These are phyloP conservation scores for Sordariomycetes sp. DNA, from an alignment of 2,329 filamentous ascomycete genomes.

Conservation along the genomic window DNA sequence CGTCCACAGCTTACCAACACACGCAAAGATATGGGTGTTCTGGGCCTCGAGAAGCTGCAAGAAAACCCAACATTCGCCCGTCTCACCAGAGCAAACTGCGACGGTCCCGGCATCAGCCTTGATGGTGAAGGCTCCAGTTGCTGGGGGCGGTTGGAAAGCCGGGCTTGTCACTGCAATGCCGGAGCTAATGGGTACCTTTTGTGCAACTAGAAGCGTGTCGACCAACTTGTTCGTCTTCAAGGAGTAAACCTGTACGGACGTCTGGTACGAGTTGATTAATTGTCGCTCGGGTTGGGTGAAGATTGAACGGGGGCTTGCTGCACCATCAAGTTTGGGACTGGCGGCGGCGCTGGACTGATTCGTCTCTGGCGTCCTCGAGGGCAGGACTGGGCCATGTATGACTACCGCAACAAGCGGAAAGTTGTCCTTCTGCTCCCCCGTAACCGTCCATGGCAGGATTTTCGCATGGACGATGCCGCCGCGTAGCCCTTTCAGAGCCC, in stretches of 20 bases:
- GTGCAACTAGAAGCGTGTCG: slow-evolving; percentile 63
- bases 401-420: slow-evolving; percentile 73
- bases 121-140: slow-evolving; percentile 64
- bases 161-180: slow-evolving; percentile 47
- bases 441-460: slow-evolving; percentile 61
- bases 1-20: slow-evolving; percentile 89
- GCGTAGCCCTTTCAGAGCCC: slow-evolving; percentile 64
- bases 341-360: slow-evolving; percentile 27
- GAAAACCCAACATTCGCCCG: slow-evolving; percentile 81
- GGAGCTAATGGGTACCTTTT: slow-evolving; percentile 50
- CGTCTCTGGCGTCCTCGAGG: slow-evolving; percentile 23
- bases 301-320: slow-evolving; percentile 30
- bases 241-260: slow-evolving; percentile 82
- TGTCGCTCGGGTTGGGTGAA: slow-evolving; percentile 25
- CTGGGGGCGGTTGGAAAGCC: slow-evolving; percentile 58
- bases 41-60: slow-evolving; percentile 34
- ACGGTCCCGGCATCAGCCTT: slow-evolving; percentile 65
- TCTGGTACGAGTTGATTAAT: slow-evolving; percentile 55
- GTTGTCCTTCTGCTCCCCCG: slow-evolving; percentile 41
- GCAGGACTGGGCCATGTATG: slow-evolving; percentile 65
- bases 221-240: slow-evolving; percentile 65
- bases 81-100: slow-evolving; percentile 68
- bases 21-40: slow-evolving; percentile 44
- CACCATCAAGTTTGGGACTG: slow-evolving; percentile 24
- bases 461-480: slow-evolving; percentile 78